phyloP scores from a whole-genome alignment of 192 early-diverging fungal species.

The Backusella luteola region DNA sequence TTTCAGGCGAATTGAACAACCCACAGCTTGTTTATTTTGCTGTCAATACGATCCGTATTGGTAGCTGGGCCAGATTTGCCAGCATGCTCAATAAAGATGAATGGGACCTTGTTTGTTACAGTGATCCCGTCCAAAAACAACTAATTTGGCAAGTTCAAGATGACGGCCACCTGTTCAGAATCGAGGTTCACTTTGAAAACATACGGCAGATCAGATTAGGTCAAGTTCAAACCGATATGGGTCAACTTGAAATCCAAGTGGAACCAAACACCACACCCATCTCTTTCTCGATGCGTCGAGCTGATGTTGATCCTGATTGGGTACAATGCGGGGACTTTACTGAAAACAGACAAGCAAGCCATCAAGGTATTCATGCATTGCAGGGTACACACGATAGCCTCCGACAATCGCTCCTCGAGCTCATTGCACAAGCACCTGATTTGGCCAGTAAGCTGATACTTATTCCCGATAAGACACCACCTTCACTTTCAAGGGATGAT shows the following conservation, averaged over 20 bases:
- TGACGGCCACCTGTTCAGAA: conserved; percentile 18
- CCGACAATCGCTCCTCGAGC: conserved; percentile 6
- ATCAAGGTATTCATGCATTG: conserved; percentile 42
- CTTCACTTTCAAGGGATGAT: conserved; percentile 12
- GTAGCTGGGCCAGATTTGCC: conserved; percentile 17
- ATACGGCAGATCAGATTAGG: conserved; percentile 16
- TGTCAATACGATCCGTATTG: conserved; percentile 21
- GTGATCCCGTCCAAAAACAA: conserved; percentile 2
- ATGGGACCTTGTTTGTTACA: conserved; percentile 25
- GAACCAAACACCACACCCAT: neutral
- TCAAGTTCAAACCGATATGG: neutral
- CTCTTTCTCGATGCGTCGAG: conserved; percentile 15
- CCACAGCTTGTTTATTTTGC: conserved; percentile 3
- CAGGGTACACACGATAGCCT: conserved; percentile 33
- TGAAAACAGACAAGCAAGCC: conserved; percentile 58
- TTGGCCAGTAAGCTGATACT: conserved; percentile 10
- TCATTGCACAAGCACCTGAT: conserved; percentile 21
- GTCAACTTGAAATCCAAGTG: conserved; percentile 26
- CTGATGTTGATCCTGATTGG: conserved; percentile 35
- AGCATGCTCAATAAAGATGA: neutral
- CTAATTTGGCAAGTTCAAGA: conserved; percentile 31
- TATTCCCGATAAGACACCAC: neutral
- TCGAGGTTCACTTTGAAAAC: conserved; percentile 11
- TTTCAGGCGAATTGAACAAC: conserved; percentile 1
- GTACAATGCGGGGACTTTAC: conserved; percentile 63